Evolutionary conservation across 257 asterid species (phyloP).

Genomic region (Eucommia ulmoides): DNA sequence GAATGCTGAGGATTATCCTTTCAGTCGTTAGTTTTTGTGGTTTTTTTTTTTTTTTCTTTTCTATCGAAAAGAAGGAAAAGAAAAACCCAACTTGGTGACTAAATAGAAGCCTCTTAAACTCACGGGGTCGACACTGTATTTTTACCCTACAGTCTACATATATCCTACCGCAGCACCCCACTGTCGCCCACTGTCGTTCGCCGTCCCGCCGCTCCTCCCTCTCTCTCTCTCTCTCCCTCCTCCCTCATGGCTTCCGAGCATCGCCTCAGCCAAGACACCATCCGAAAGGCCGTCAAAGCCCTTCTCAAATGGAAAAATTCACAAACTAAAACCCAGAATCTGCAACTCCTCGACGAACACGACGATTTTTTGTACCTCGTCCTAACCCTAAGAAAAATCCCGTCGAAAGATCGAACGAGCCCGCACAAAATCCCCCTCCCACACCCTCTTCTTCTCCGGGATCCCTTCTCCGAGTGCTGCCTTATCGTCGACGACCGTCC

Average conservation of each 20-base stretch:
- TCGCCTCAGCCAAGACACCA: background rate
- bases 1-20: no score
- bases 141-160: no score
- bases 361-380: conserved; percentile 8
- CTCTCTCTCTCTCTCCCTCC: background rate
- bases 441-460: conserved; percentile 30
- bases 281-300: background rate
- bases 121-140: no score
- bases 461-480: conserved; percentile 32
- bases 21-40: no score
- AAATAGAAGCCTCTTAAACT: no score
- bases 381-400: conserved; percentile 66
- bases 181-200: no score
- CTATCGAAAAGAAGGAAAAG: no score
- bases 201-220: background rate
- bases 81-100: no score
- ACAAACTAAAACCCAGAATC: background rate
- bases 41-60: no score
- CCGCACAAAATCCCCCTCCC: conserved; percentile 51
- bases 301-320: background rate
- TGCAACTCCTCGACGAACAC: background rate
- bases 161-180: no score
- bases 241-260: background rate
- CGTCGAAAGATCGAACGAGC: conserved; percentile 46
- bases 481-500: conserved; percentile 68